These are phyloP conservation scores for Auricularia cornea DNA, from an alignment of 768 basidiomycete genomes.

Conservation along the genomic window DNA sequence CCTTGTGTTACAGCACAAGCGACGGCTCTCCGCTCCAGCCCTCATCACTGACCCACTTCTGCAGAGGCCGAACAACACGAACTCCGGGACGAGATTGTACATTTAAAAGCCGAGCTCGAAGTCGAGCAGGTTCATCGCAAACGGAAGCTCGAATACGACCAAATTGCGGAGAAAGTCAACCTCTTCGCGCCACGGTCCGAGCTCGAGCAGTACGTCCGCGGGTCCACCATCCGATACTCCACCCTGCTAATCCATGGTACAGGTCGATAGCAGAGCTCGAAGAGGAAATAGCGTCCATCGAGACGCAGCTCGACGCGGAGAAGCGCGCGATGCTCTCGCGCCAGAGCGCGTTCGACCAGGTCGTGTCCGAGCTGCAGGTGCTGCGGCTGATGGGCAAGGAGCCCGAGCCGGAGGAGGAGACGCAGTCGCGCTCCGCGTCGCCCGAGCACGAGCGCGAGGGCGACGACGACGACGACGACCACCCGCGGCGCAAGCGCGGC, in stretches of 20 bases:
- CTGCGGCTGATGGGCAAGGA: constrained; percentile 67
- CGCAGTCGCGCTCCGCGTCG: constrained; percentile 22
- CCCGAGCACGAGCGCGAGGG: constrained; percentile 2
- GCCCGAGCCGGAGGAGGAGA: constrained; percentile 31
- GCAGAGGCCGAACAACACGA: constrained; percentile 65
- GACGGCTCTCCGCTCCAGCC: no score
- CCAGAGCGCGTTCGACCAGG: constrained; percentile 55
- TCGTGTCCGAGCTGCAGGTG: constrained; percentile 47
- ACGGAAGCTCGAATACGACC: constrained; percentile 82
- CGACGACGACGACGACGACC: constrained; percentile 4
- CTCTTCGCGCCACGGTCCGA: constrained; percentile 68
- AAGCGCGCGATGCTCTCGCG: constrained; percentile 57
- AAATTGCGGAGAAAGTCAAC: constrained; percentile 75
- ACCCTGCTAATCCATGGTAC: not conserved
- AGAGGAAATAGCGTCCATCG: constrained; percentile 70
- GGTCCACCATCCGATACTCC: not conserved
- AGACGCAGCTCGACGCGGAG: constrained; percentile 66
- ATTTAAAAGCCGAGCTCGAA: constrained; percentile 67
- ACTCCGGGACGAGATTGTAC: constrained; percentile 61
- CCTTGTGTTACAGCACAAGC: no score
- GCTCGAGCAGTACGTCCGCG: constrained; percentile 54
- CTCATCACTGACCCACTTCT: not conserved
- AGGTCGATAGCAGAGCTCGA: constrained; percentile 65
- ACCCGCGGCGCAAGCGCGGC: not conserved
- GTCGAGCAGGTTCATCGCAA: constrained; percentile 68